Conservation (phyloP, 176 grass and related monocot species). For the Aegilops bicornis region DNA sequence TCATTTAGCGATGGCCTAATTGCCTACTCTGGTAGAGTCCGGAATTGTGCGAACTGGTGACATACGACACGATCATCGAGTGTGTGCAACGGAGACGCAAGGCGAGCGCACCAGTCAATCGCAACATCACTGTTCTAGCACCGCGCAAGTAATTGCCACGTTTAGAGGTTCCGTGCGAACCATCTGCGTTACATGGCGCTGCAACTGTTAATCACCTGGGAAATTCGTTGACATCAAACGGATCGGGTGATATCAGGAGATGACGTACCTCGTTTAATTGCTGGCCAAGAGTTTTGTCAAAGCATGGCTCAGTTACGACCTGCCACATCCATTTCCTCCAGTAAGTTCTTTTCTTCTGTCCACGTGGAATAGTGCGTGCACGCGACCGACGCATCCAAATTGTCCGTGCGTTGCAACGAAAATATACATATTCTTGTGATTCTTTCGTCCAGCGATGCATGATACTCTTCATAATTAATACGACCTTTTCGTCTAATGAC, state of each 20-base stretch:
- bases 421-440: no score
- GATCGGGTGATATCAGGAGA: not conserved
- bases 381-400: no score
- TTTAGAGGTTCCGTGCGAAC: not conserved
- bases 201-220: not conserved
- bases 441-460: no score
- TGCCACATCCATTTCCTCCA: not conserved
- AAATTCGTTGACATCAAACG: not conserved
- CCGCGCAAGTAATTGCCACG: not conserved
- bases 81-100: not conserved
- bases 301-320: not conserved
- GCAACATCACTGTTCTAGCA: not conserved
- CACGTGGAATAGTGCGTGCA: not conserved
- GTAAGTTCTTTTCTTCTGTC: not conserved
- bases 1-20: not conserved
- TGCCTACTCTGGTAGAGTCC: slow-evolving; percentile 6
- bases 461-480: no score
- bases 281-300: not conserved
- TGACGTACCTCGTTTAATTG: not conserved
- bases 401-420: no score
- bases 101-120: not conserved
- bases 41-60: not conserved
- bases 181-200: not conserved
- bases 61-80: not conserved
- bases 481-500: no score